Evolutionary conservation across 768 basidiomycete species (phyloP).

Genomic region (Tylopilus sp.): DNA sequence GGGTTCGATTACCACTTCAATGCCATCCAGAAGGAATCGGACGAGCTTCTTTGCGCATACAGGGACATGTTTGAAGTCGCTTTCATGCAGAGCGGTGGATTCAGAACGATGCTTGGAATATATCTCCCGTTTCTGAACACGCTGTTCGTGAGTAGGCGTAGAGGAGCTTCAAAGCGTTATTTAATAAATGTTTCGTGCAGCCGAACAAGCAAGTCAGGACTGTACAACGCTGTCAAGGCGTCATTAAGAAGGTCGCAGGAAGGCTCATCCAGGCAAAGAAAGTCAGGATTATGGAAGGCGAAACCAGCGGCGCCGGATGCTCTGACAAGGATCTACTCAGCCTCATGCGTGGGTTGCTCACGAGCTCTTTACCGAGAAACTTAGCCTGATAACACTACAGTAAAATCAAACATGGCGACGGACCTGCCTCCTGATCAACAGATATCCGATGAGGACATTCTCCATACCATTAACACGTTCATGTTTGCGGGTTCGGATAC

Average conservation of each 20-base stretch:
- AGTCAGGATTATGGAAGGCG: constrained; percentile 58
- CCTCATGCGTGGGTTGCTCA: constrained; percentile 57
- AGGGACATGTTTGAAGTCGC: constrained; percentile 82
- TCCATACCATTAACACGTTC: constrained; percentile 84
- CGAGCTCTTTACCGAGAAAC: not conserved
- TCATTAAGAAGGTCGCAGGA: constrained; percentile 70
- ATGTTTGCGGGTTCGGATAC: constrained; percentile 92
- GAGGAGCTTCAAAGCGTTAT: not conserved
- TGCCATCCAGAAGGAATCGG: constrained; percentile 74
- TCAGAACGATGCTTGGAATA: constrained; percentile 47
- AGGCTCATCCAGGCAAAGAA: constrained; percentile 80
- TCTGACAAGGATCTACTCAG: constrained; percentile 74
- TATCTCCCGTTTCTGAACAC: constrained; percentile 55
- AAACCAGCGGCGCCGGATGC: constrained; percentile 48
- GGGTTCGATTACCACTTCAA: constrained; percentile 88
- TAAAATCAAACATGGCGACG: constrained; percentile 76
- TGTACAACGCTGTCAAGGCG: constrained; percentile 52
- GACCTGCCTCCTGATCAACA: constrained; percentile 67
- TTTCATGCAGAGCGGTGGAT: constrained; percentile 50
- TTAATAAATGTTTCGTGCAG: constrained; percentile 32
- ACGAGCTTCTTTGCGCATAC: constrained; percentile 75
- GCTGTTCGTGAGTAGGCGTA: constrained; percentile 49
- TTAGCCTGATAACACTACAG: constrained; percentile 37
- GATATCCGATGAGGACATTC: constrained; percentile 84
- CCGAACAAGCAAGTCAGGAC: constrained; percentile 50